Evolutionary conservation across 1,284 basidiomycete species (phyloP), one percentile per base, ranked within the genome.

Genomic region (Tilletia walkeri): DNA sequence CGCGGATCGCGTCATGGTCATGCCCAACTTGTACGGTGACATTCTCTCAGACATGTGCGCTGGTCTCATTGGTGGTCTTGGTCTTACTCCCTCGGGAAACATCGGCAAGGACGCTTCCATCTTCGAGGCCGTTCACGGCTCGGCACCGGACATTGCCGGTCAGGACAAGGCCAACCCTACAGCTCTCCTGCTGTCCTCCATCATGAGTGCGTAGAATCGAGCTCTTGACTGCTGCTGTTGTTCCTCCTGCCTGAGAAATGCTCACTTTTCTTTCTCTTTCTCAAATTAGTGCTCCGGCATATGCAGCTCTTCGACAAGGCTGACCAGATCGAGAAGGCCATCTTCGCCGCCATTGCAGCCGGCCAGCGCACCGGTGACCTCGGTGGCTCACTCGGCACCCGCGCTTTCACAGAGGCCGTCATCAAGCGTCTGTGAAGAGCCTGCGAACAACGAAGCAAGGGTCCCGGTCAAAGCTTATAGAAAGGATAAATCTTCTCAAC

Each of bases 21-120:
- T 99, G 95, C 96, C 96, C 76, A 99, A 99, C 88, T 87, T 99
- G 75, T 95, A 93, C 83, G 94, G 92, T 85, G 95, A 97, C 85
- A 99, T 99, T 84, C 87, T 98, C 75, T 98, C 95, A 67, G 95
- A 99, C 86, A 95, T 99, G 91, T 97, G 95, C 78, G 96, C 96
- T 74, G 96, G 95, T 80, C 88, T 99, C 80, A 99, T 99, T 85
- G 96, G 96, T 79, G 96, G 96, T 81, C 88, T 99, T 76, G 96
- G 95, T 78, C 88, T 99, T 73, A 99, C 96, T 12, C 96, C 96
- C 48, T 98, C 95, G 65, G 96, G 95, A 66, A 99, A 99, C 88
- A 97, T 98, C 67, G 85, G 95, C 93, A 79, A 94, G 90, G 95
- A 98, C 85, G 96, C 96, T 56, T 97, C 94, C 73, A 99, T 99